Percentiles rank a stretch among this genome's conserved stretches.
Conservation (phyloP, 768 basidiomycete genomes). For the Suillus plorans region DNA sequence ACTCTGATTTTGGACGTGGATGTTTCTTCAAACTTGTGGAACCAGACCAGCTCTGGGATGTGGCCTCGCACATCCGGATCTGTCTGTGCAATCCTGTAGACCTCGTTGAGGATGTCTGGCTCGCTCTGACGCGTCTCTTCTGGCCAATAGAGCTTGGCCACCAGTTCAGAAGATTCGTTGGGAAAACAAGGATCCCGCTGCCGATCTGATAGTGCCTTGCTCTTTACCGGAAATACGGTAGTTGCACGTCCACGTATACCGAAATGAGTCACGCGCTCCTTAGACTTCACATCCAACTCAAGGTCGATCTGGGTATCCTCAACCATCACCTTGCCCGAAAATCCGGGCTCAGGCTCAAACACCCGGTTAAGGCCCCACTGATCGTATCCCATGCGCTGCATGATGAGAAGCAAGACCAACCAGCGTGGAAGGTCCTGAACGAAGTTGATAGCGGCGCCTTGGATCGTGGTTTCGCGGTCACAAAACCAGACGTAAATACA, state of each 20-base stretch:
- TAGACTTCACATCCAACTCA: not conserved
- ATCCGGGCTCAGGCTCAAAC: not conserved
- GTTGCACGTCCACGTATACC: constrained; percentile 11
- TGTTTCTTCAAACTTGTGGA: not conserved
- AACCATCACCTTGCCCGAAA: not conserved
- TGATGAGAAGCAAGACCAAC: constrained; percentile 7
- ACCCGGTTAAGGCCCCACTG: constrained; percentile 13
- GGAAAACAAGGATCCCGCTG: not conserved
- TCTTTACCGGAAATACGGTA: constrained; percentile 3
- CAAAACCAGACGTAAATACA: too few relatives aligned
- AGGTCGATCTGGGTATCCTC: not conserved
- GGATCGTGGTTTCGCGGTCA: too few relatives aligned
- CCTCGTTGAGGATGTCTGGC: not conserved
- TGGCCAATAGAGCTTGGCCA: not conserved
- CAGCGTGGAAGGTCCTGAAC: not conserved
- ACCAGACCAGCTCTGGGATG: not conserved
- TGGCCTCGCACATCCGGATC: not conserved
- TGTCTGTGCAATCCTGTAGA: not conserved
- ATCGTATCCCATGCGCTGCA: constrained; percentile 9
- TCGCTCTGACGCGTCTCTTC: not conserved
- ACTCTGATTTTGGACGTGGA: not conserved
- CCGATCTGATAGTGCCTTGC: not conserved
- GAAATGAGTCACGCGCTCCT: constrained; percentile 5
- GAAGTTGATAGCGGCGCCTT: too few relatives aligned
- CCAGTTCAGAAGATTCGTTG: not conserved